These are phyloP conservation scores for Vachellia pachyceras DNA, from an alignment of 306 rosid species.

Conservation along the genomic window DNA sequence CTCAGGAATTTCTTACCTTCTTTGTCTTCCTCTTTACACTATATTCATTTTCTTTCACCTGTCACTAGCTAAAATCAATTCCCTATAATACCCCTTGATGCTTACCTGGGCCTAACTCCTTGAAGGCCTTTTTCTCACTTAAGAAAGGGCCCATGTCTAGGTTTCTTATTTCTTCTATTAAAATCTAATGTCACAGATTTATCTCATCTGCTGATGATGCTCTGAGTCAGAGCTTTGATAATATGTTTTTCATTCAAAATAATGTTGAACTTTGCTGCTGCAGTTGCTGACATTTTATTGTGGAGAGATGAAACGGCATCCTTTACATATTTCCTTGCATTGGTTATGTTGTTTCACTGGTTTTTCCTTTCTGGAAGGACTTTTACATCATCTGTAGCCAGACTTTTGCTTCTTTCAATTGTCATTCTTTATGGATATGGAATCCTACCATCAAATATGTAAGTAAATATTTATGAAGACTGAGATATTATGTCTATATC, in stretches of 20 bases:
- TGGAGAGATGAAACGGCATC: slow-evolving; percentile 92
- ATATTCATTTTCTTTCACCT: neutral
- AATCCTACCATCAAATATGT: slow-evolving; percentile 64
- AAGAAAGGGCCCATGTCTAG: neutral
- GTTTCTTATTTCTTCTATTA: neutral
- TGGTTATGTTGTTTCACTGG: slow-evolving; percentile 72
- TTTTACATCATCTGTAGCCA: slow-evolving; percentile 62
- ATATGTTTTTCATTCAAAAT: slow-evolving; percentile 36
- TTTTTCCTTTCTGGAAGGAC: slow-evolving; percentile 77
- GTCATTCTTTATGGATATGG: slow-evolving; percentile 63
- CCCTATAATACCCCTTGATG: neutral
- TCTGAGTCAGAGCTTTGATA: slow-evolving; percentile 17
- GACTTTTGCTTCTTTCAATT: slow-evolving; percentile 58
- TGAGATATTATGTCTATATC: slow-evolving; percentile 20
- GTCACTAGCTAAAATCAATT: neutral
- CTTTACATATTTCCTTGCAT: slow-evolving; percentile 63
- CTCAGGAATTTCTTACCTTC: neutral
- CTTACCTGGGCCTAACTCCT: neutral
- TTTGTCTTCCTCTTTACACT: neutral
- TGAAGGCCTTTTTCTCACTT: neutral
- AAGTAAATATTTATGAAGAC: slow-evolving; percentile 45
- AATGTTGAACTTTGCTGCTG: slow-evolving; percentile 50
- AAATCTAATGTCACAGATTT: neutral
- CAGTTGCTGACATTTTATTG: slow-evolving; percentile 85
- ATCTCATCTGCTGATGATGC: slow-evolving; percentile 17